A percentile compares a stretch with the other conserved stretches of the same genome.
These are phyloP conservation scores for Fusarium nisikadoi DNA, from an alignment of 2,329 filamentous ascomycete genomes.

Conservation along the genomic window DNA sequence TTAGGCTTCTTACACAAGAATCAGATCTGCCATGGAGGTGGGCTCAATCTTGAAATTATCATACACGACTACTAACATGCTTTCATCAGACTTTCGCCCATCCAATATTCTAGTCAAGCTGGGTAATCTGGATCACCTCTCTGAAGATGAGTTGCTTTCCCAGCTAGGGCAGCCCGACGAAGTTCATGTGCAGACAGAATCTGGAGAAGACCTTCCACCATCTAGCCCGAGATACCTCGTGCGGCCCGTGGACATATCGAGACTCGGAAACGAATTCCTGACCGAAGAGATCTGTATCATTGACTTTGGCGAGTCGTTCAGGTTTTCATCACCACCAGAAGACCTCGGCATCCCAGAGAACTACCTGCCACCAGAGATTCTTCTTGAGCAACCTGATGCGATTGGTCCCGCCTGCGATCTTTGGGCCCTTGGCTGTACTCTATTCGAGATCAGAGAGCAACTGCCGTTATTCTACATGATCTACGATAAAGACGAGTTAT, in stretches of 20 bases:
- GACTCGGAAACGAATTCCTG: background rate
- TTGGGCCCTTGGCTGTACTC: slow-evolving; percentile 50
- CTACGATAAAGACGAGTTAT: slow-evolving; percentile 44
- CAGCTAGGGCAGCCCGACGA: slow-evolving; percentile 24
- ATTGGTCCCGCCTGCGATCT: slow-evolving; percentile 42
- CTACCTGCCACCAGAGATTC: slow-evolving; percentile 46
- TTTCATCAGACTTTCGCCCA: slow-evolving; percentile 37
- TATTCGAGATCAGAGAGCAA: slow-evolving; percentile 49
- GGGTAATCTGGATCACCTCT: slow-evolving; percentile 32
- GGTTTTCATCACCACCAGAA: slow-evolving; percentile 17
- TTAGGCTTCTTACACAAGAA: slow-evolving; percentile 42
- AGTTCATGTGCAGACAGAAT: slow-evolving; percentile 5
- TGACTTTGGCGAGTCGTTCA: slow-evolving; percentile 41
- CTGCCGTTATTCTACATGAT: slow-evolving; percentile 45
- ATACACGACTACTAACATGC: background rate
- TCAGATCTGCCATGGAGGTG: slow-evolving; percentile 48
- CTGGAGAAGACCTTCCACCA: slow-evolving; percentile 9
- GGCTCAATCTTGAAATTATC: fast-evolving
- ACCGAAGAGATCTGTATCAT: slow-evolving; percentile 37
- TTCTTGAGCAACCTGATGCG: slow-evolving; percentile 31
- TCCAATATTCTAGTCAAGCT: slow-evolving; percentile 44
- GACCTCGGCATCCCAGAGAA: slow-evolving; percentile 43
- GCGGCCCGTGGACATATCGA: slow-evolving; percentile 9
- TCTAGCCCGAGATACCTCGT: slow-evolving; percentile 42
- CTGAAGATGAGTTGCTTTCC: slow-evolving; percentile 34